Conservation (phyloP, 805 yeast species). For the Sugiyamaella mastotermitis region DNA sequence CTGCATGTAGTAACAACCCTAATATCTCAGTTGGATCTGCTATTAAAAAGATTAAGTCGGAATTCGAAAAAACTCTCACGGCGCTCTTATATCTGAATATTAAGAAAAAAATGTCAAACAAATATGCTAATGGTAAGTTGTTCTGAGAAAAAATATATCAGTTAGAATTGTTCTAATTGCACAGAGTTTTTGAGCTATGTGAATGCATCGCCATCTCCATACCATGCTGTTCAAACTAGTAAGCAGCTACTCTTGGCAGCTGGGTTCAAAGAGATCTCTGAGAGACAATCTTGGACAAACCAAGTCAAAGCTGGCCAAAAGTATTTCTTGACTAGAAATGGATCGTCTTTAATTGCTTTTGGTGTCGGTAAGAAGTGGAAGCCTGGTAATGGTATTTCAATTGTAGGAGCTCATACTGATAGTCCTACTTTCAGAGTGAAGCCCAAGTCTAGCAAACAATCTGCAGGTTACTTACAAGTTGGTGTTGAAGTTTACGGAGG, state of each 20-base stretch:
- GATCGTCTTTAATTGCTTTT: slow-evolving; percentile 83
- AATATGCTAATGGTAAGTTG: too few species aligned
- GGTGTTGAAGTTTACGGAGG: slow-evolving; percentile 97
- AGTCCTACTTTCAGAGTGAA: slow-evolving; percentile 88
- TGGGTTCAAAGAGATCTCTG: slow-evolving; percentile 73
- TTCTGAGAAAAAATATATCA: too few species aligned
- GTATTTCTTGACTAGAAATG: slow-evolving; percentile 85
- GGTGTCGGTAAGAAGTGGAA: slow-evolving; percentile 66
- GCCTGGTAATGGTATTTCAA: slow-evolving; percentile 77
- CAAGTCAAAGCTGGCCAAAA: slow-evolving; percentile 49
- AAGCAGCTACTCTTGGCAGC: slow-evolving; percentile 46
- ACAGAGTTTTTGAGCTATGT: slow-evolving; percentile 67
- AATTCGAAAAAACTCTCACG: too few species aligned
- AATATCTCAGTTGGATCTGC: too few species aligned
- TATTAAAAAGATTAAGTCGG: too few species aligned
- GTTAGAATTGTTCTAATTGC: too few species aligned
- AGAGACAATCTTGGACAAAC: slow-evolving; percentile 60
- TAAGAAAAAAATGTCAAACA: too few species aligned
- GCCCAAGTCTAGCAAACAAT: slow-evolving; percentile 67
- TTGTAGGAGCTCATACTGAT: slow-evolving; percentile 95
- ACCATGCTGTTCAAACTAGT: slow-evolving; percentile 76
- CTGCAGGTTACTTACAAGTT: slow-evolving; percentile 68
- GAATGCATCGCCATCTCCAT: slow-evolving; percentile 86
- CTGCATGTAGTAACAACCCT: too few species aligned
- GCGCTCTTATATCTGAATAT: too few species aligned